Base-by-base conservation (phyloP, 176 grass and related monocot species). In the Echinochloa phyllopogon region DNA sequence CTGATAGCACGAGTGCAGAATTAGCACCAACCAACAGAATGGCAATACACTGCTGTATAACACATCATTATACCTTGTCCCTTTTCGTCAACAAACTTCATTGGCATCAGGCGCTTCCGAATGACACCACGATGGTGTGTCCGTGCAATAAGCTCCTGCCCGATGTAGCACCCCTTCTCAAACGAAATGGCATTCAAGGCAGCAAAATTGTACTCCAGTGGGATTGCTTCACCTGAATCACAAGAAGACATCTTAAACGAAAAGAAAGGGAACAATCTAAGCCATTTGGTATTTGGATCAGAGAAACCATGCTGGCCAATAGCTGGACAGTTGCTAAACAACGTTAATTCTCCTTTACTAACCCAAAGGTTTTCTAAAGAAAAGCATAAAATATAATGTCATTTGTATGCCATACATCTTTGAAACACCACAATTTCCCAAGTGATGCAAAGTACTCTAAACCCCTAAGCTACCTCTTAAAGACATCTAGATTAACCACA, bases 151-250 rank as follows among this genome's bases (percentile, higher is more conserved):
- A 98, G 91, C 83, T 98, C 96, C 83, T 98, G 96, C 1, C 96
- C 96, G 21, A 98, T 90, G 64, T 98, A 98, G 87, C 96, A 98
- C 5, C 96, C 96, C 81, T 98, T 95, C 55, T 94, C 93, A 63
- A 95, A 98, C 45, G 96, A 98, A 83, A 98, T 95, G n/a, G 96
- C 93, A 81, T 98, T 95, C 75, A 95, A 58, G 63, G 69, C 87
- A 25, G 86, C 93, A 33, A 98, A 69, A 74, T 95, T 98, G 78
- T 95, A 98, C 68, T 98, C 93, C 8, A 98, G 87, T 4, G 96
- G 96, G 84, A 98, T 92, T 58, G 93, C 93, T 74, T 98, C 93
- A 16, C 93, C 95, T 98, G 85, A 50, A 58, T 57, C 42, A 79
- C 23, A 78, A 58, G 29, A 41, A 78, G 29, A 33, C 25, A 12